A percentile compares a stretch with the other conserved stretches of the same genome.
Conservation (phyloP, 805 yeast species). For the Maudiozyma bulderi region DNA sequence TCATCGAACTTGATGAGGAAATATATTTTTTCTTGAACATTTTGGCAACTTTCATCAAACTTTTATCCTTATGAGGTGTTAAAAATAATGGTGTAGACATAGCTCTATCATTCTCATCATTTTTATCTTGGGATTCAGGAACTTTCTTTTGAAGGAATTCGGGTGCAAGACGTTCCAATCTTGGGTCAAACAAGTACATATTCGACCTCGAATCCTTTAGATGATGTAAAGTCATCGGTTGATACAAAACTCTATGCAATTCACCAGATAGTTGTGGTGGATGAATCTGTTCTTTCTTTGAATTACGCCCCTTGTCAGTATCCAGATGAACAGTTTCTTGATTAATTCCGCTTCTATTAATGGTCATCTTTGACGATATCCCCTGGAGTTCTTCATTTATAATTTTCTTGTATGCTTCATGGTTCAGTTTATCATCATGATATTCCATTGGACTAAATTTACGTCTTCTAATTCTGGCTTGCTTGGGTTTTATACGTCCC, state of each 20-base stretch:
- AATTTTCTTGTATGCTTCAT: not conserved
- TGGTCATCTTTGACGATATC: constrained; percentile 1
- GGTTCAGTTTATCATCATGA: not conserved
- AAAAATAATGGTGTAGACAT: constrained; percentile 34
- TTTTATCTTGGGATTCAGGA: not conserved
- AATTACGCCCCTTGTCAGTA: not conserved
- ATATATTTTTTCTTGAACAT: constrained; percentile 32
- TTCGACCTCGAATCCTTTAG: constrained; percentile 70
- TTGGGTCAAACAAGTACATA: constrained; percentile 58
- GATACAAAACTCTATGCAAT: constrained; percentile 62
- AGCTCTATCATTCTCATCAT: not conserved
- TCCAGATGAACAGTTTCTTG: constrained; percentile 9
- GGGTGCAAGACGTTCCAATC: constrained; percentile 46
- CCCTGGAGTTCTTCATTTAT: not conserved
- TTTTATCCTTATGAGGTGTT: constrained; percentile 57
- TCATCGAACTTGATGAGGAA: constrained; percentile 86
- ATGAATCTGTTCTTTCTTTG: not conserved
- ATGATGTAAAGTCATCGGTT: constrained; percentile 67
- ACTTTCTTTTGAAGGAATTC: constrained; percentile 8
- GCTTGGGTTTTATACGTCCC: not conserved
- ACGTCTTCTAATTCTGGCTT: not conserved
- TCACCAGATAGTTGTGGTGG: constrained; percentile 54
- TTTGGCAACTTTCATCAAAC: constrained; percentile 40
- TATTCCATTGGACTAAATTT: not conserved
- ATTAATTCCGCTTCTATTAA: constrained; percentile 5